phyloP scores from a whole-genome alignment of 2,329 filamentous ascomycete species.

The Neodidymelliopsis sp. region DNA sequence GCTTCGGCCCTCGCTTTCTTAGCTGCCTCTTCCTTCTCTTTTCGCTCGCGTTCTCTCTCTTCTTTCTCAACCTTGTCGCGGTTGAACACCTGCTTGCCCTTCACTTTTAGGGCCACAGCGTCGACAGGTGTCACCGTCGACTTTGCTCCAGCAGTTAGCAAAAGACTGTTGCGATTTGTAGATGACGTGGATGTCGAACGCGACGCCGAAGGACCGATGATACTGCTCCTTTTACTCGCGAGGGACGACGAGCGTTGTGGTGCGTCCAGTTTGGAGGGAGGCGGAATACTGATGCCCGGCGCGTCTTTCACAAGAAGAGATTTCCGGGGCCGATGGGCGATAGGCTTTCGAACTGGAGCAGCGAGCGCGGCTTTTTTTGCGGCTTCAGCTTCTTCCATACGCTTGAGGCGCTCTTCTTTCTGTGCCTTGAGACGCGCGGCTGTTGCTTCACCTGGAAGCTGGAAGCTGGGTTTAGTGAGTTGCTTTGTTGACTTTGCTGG shows the following conservation, averaged over 20 bases:
- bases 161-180: slow-evolving; percentile 35
- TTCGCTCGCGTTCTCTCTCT: slow-evolving; percentile 50
- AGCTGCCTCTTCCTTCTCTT: slow-evolving; percentile 58
- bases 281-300: slow-evolving; percentile 25
- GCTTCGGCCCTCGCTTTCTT: slow-evolving; percentile 56
- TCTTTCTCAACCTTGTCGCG: slow-evolving; percentile 53
- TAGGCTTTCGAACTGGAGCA: slow-evolving; percentile 54
- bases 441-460: slow-evolving; percentile 62
- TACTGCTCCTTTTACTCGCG: slow-evolving; percentile 33
- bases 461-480: slow-evolving; percentile 59
- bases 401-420: slow-evolving; percentile 45
- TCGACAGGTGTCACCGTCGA: slow-evolving; percentile 42
- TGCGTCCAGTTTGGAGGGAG: slow-evolving; percentile 9
- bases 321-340: slow-evolving; percentile 36
- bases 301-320: slow-evolving; percentile 22
- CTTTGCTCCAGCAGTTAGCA: slow-evolving; percentile 28
- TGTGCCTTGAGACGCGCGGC: slow-evolving; percentile 46
- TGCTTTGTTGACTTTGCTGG: slow-evolving; percentile 60
- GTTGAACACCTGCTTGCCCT: slow-evolving; percentile 57
- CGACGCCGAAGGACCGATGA: slow-evolving; percentile 24
- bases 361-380: slow-evolving; percentile 49
- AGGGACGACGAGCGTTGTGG: slow-evolving; percentile 27
- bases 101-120: slow-evolving; percentile 42
- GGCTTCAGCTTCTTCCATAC: slow-evolving; percentile 42
- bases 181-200: slow-evolving; percentile 32